Base-by-base conservation (phyloP, 176 grass and related monocot genomes). In the Raddia distichophylla region DNA sequence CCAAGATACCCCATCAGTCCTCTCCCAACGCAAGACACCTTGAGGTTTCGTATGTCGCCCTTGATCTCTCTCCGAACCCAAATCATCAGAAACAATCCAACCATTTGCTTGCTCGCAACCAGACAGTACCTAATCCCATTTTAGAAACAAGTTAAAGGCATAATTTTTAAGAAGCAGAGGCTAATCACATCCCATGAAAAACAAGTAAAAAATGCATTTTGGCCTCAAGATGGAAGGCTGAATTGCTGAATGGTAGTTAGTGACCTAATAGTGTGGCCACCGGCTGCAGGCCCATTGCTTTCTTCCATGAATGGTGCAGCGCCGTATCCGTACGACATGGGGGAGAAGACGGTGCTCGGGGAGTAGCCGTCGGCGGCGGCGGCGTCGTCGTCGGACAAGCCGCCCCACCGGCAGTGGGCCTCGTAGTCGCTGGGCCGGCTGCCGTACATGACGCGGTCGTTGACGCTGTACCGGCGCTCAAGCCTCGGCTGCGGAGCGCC, bases 81-180 rank as follows among this genome's bases (percentile, higher is more conserved):
- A 32, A 97, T 80, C 77, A 91, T 93, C 18, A 97, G 83, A 67
- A 97, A 97, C 84, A 97, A 80, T 17, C 94, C 94, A 53, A 97
- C 94, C 94, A 97, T 97, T 68, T 97, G 94, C 75, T 97, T 97
- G 75, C 94, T 97, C n/a, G 94, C 94, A 55, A 97, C 86, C 14
- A 97, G 80, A 84, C 90, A 91, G 53, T 93, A 93, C 67, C 94
- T 97, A 60, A 59, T 19, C 35, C 27, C 27, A 27, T 27, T 27
- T 27, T 27, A 27, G 27, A 27, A 27, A 27, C 27, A 27, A 27
- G 27, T 27, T 27, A 27, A 27, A 27, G 27, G 67, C 10, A 5
- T 62, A 34, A 73, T 70, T 6, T 65, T 54, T 19, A 58, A 5
- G 34, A 60, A 64, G 61, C 0, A 51, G 61, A 15, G 37, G 46